Conservation (phyloP, 192 early-diverging fungal species). For the Phycomyces nitens region DNA sequence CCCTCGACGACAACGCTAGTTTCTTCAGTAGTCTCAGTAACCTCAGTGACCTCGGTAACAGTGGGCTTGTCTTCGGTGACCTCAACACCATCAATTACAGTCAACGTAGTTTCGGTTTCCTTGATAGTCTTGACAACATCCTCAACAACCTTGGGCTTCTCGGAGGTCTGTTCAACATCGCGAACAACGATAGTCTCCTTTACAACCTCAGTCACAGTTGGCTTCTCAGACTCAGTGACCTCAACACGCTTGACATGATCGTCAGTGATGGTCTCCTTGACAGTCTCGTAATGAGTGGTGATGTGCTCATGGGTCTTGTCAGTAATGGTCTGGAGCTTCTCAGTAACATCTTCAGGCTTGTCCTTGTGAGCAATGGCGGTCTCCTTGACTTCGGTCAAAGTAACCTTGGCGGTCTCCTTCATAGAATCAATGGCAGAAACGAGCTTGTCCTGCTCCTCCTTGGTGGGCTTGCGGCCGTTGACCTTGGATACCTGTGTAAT, state of each 20-base stretch:
- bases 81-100: background rate
- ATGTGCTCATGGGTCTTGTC: slow-evolving; percentile 10
- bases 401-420: background rate
- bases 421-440: background rate
- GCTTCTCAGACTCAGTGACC: too few relatives aligned
- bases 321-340: slow-evolving; percentile 7
- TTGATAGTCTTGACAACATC: background rate
- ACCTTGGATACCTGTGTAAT: too few relatives aligned
- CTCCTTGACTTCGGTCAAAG: background rate
- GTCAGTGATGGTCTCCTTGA: slow-evolving; percentile 10
- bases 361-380: background rate
- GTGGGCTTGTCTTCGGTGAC: background rate
- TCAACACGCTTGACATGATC: slow-evolving; percentile 14
- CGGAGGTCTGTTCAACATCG: background rate
- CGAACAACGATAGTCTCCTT: background rate
- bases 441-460: slow-evolving; percentile 1
- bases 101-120: background rate
- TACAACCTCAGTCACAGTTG: background rate
- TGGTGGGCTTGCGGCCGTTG: background rate
- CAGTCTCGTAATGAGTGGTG: slow-evolving; percentile 2
- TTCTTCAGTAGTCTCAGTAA: background rate
- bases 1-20: background rate
- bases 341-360: background rate
- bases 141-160: background rate
- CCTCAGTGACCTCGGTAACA: background rate